phyloP scores from a whole-genome alignment of 768 basidiomycete species.

The Rhizopogon sp. region DNA sequence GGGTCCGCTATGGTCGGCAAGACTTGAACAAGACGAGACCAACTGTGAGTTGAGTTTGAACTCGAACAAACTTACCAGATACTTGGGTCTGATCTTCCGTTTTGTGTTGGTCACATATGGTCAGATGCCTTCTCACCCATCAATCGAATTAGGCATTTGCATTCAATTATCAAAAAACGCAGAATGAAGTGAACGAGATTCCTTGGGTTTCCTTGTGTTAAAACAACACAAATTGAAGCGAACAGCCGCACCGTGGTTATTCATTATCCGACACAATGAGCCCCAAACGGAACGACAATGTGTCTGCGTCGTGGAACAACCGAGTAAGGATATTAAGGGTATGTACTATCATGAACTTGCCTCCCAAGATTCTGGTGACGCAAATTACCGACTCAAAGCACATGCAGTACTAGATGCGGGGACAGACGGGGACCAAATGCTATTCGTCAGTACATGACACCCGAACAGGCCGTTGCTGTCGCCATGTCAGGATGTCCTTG shows the following conservation, averaged over 20 bases:
- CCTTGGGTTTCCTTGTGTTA: conserved; percentile 1
- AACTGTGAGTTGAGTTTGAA: conserved; percentile 26
- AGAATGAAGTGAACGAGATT: background rate
- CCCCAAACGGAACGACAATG: background rate
- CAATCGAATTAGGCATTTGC: conserved; percentile 24
- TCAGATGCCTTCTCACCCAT: conserved; percentile 26
- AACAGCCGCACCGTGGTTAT: conserved; percentile 1
- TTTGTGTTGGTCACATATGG: conserved; percentile 23
- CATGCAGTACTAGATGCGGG: background rate
- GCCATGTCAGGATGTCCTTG: background rate
- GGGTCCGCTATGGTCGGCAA: conserved; percentile 26
- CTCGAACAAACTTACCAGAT: conserved; percentile 24
- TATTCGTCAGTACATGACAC: background rate
- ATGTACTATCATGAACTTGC: background rate
- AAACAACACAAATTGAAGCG: conserved; percentile 1
- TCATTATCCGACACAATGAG: background rate
- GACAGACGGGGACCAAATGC: too few relatives aligned
- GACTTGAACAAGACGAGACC: conserved; percentile 15
- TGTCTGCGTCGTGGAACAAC: background rate
- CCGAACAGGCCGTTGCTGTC: background rate
- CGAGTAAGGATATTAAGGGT: background rate
- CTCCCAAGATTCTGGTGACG: background rate
- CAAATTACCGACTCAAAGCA: background rate
- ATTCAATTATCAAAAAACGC: background rate
- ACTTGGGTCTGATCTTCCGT: conserved; percentile 23